These are phyloP conservation scores for Miscanthus lutarioriparius DNA, from an alignment of 176 grass and related monocot species.

Conservation along the genomic window DNA sequence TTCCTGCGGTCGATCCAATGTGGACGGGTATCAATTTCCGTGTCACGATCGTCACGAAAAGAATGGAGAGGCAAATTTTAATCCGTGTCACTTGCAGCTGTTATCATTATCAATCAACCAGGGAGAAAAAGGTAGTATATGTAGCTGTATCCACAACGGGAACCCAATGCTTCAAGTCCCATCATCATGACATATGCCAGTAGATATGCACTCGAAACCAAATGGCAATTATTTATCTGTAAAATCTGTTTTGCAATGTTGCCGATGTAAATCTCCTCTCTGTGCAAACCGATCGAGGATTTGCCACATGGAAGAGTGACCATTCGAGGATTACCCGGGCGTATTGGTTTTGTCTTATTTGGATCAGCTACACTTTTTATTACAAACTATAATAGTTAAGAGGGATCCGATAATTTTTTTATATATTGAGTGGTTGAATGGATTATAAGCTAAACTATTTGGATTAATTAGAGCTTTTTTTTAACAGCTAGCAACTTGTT, in stretches of 20 bases:
- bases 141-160: background rate
- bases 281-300: background rate
- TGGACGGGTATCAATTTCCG: conserved; percentile 35
- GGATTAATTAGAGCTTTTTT: too few relatives aligned
- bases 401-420: too few relatives aligned
- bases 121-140: background rate
- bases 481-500: too few relatives aligned
- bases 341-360: too few relatives aligned
- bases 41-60: conserved; percentile 45
- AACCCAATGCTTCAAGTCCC: conserved; percentile 39
- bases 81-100: conserved; percentile 38
- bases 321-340: background rate
- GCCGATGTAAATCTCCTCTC: background rate
- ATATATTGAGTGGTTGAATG: too few relatives aligned
- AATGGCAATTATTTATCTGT: background rate
- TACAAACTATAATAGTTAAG: too few relatives aligned
- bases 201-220: background rate
- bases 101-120: background rate
- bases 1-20: conserved; percentile 42
- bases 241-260: background rate
- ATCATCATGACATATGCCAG: conserved; percentile 24
- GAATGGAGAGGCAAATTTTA: conserved; percentile 42
- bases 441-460: too few relatives aligned
- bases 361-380: too few relatives aligned
- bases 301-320: background rate